phyloP scores from a whole-genome alignment of 208 protist species.

The Acanthamoeba castellanii region DNA sequence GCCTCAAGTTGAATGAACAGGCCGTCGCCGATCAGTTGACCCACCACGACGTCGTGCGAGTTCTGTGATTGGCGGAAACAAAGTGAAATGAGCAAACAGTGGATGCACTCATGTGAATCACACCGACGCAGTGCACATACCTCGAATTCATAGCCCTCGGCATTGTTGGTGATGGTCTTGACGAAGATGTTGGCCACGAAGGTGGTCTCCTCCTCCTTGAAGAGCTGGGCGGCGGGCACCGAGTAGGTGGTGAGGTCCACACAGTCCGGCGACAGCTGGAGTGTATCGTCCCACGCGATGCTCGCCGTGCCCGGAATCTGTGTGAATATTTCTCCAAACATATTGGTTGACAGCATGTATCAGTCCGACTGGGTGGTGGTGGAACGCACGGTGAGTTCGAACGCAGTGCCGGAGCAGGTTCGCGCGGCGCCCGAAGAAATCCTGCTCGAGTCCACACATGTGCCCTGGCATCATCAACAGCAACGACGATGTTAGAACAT shows the following conservation, averaged over 20 bases:
- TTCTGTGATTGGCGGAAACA: background rate
- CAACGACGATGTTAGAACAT: too few relatives aligned
- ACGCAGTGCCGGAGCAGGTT: background rate
- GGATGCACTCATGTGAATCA: too few relatives aligned
- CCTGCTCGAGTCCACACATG: background rate
- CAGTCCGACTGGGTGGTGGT: background rate
- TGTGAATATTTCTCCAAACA: background rate
- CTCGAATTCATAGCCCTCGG: constrained; percentile 9
- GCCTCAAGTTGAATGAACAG: background rate
- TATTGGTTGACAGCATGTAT: background rate
- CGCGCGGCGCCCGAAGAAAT: background rate
- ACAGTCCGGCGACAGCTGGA: background rate
- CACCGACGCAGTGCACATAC: too few relatives aligned
- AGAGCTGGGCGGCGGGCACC: constrained; percentile 22
- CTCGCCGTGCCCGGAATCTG: background rate
- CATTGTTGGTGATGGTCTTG: background rate
- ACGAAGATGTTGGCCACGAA: constrained; percentile 61
- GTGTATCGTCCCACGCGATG: background rate
- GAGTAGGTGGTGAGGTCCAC: constrained; percentile 4
- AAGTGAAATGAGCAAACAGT: too few relatives aligned
- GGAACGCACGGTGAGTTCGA: background rate
- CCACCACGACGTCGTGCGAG: constrained; percentile 12
- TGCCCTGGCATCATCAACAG: background rate
- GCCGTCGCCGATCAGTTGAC: constrained; percentile 29
- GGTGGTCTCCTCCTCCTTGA: constrained; percentile 29